These are phyloP conservation scores for Pisolithus microcarpus DNA, from an alignment of 768 basidiomycete genomes.

Conservation along the genomic window DNA sequence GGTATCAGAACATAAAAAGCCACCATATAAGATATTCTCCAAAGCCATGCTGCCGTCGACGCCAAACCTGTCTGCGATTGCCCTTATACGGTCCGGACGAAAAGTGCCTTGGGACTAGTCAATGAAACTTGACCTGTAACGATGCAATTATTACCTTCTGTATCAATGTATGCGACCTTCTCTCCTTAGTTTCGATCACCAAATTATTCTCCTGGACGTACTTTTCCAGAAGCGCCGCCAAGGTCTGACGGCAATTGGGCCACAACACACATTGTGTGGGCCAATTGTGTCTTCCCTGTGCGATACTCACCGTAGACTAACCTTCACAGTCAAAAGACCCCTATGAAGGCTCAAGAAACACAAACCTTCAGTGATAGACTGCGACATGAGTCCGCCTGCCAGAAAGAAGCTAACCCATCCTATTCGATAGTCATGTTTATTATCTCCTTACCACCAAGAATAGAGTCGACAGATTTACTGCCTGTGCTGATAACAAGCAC, in stretches of 20 bases:
- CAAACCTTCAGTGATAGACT: slow-evolving; percentile 86
- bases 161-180: slow-evolving; percentile 88
- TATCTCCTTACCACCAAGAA: slow-evolving; percentile 64
- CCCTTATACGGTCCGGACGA: slow-evolving; percentile 85
- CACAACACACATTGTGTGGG: slow-evolving; percentile 91
- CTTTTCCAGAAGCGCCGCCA: slow-evolving; percentile 88
- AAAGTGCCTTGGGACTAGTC: slow-evolving; percentile 63
- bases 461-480: slow-evolving; percentile 83
- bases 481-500: slow-evolving; percentile 87
- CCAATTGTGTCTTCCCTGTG: slow-evolving; percentile 93
- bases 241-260: slow-evolving; percentile 84
- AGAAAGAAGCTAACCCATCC: not conserved
- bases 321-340: not conserved
- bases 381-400: slow-evolving; percentile 81
- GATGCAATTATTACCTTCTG: slow-evolving; percentile 48
- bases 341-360: not conserved
- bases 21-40: slow-evolving; percentile 90
- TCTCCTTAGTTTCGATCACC: not conserved
- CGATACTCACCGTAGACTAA: slow-evolving; percentile 93
- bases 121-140: slow-evolving; percentile 6
- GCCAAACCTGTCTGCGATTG: slow-evolving; percentile 89
- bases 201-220: slow-evolving; percentile 20
- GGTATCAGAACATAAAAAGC: not conserved
- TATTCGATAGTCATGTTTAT: not conserved
- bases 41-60: slow-evolving; percentile 84